Conservation (phyloP, 257 asterid genomes). For the Solanum paucissectum region DNA sequence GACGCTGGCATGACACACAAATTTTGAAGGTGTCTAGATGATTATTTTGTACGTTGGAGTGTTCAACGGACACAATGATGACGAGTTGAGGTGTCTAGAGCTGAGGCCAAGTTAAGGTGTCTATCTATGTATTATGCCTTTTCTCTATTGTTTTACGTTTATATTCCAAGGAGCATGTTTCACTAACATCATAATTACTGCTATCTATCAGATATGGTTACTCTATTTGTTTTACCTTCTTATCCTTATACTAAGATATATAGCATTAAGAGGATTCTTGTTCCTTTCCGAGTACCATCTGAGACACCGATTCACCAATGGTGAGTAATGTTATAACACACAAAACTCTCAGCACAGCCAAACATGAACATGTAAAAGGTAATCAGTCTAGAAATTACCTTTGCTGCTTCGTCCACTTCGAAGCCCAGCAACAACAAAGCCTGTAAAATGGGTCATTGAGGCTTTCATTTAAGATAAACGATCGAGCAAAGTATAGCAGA, state of each 20-base stretch:
- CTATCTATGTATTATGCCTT: neutral
- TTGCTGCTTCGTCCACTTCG: constrained; percentile 55
- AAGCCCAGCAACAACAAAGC: constrained; percentile 78
- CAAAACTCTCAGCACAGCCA: neutral
- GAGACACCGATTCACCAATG: neutral
- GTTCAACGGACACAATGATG: neutral
- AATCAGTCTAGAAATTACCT: constrained; percentile 25
- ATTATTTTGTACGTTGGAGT: neutral
- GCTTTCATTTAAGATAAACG: neutral
- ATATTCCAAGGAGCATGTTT: neutral
- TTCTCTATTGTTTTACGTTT: neutral
- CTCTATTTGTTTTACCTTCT: neutral
- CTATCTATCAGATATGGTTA: neutral
- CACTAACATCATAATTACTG: neutral
- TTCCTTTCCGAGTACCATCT: neutral
- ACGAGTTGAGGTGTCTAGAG: neutral
- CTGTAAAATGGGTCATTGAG: constrained; percentile 25
- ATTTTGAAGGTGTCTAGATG: neutral
- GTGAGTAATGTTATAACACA: neutral
- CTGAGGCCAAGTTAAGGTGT: neutral
- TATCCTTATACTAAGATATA: neutral
- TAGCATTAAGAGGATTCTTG: neutral
- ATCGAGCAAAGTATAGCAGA: neutral
- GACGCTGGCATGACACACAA: neutral
- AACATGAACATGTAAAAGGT: neutral